Evolutionary conservation across 2,329 filamentous ascomycete genomes (phyloP), one percentile per base, ranked within the genome.

Genomic region (Cladobotryum mycophilum): DNA sequence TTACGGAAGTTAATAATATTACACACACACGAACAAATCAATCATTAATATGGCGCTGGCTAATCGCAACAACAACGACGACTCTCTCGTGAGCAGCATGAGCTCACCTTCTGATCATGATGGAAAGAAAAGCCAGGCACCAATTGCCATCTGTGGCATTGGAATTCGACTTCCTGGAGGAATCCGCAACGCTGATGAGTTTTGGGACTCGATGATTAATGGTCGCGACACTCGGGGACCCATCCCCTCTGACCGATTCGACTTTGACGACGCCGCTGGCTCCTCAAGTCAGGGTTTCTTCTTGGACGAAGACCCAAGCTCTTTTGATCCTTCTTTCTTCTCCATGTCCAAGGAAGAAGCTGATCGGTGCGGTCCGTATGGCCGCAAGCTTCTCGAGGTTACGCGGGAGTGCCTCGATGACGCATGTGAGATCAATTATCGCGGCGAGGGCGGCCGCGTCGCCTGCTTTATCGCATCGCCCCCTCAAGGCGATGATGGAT

Each of bases 81-180:
- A 30, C 25, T 30, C 25, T 30, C 25, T 30, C 9, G 25, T 30
- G 25, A 11, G 25, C 25, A 30, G 25, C 25, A 30, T 30, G 25
- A 30, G 25, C 25, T 30, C 25, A 30, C 25, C 6, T 30, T 30
- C 25, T 30, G 25, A 30, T 30, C 25, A 30, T 30, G 25, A 30
- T 30, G 25, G 25, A 30, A 30, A 30, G 25, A 30, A 38, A 38
- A 38, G 17, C 15, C 48, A 38, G 41, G 30, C 18, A 6, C 63
- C 62, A 5, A 58, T 67, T 18, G 50, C 50, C 4, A 52, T 52
- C n/a, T 52, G 50, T 13, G 45, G 46, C 17, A 15, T 52, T 41
- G 50, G 46, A 18, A 14, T 52, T 22, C 50, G 50, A 13, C 47
- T 52, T 12, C 41, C 50, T 1, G 50, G 50, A 13, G 46, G 46